A percentile compares a stretch with the other conserved stretches of the same genome.
phyloP scores from a whole-genome alignment of 2,329 filamentous ascomycete species.

The Aspergillus sp. region DNA sequence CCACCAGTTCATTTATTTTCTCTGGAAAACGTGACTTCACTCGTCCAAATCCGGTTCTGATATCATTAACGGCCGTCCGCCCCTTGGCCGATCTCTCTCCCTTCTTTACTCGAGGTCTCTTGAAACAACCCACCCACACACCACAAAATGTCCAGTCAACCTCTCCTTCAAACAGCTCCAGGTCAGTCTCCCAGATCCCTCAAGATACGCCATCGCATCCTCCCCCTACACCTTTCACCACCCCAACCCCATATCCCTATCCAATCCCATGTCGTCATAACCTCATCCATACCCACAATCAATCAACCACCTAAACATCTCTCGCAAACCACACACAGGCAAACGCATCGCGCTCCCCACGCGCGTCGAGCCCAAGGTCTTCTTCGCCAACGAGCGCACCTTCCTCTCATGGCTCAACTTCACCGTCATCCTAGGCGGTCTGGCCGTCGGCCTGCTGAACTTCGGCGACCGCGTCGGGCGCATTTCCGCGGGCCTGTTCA shows the following conservation, averaged over 20 bases:
- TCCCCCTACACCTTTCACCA: no score
- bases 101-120: not conserved
- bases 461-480: conserved; percentile 94
- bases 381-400: conserved; percentile 99
- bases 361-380: conserved; percentile 98
- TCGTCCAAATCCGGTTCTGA: not conserved
- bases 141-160: conserved; percentile 83
- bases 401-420: conserved; percentile 99
- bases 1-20: not conserved
- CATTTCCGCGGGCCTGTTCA: conserved; percentile 92
- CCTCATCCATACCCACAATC: not conserved
- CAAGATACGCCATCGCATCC: not conserved
- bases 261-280: not conserved
- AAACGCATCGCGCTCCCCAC: conserved; percentile 98
- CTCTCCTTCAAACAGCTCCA: conserved; percentile 89
- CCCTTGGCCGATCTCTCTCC: not conserved
- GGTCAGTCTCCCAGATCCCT: conserved; percentile 55
- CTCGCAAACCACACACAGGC: conserved; percentile 54
- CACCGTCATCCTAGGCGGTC: conserved; percentile 94
- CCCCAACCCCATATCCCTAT: not conserved
- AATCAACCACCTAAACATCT: conserved; percentile 6
- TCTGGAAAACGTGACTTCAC: not conserved
- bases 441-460: conserved; percentile 96
- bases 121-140: conserved; percentile 1
- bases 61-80: conserved; percentile 1